Evolutionary conservation across 306 rosid genomes (phyloP).

Genomic region (Leucaena leucocephala): DNA sequence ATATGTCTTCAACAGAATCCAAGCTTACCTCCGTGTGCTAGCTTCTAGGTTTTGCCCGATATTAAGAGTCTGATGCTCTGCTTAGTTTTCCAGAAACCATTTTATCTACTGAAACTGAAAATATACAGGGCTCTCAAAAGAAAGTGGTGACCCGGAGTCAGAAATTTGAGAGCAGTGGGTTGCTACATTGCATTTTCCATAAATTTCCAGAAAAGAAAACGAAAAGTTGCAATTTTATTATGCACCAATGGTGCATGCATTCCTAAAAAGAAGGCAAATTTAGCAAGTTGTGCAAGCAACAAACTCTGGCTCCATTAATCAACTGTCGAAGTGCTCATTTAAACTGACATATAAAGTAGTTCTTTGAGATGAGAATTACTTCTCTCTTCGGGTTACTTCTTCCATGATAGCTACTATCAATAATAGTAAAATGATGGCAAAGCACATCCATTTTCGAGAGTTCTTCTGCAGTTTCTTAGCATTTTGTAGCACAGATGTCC

Average conservation of each 20-base stretch:
- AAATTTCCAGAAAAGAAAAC: not conserved
- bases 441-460: conserved; percentile 87
- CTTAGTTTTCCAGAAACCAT: conserved; percentile 21
- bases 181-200: conserved; percentile 12
- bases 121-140: not conserved
- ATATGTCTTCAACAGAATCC: conserved; percentile 17
- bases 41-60: not conserved
- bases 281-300: conserved; percentile 8
- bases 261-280: conserved; percentile 7
- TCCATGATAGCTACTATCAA: conserved; percentile 75
- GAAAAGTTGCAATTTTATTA: not conserved
- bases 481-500: conserved; percentile 72
- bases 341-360: not conserved
- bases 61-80: conserved; percentile 12
- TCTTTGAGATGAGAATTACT: conserved; percentile 10
- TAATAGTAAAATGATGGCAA: conserved; percentile 77
- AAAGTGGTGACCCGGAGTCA: not conserved
- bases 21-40: conserved; percentile 29
- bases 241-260: conserved; percentile 19
- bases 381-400: conserved; percentile 45
- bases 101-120: not conserved
- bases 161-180: conserved; percentile 7
- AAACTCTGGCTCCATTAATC: conserved; percentile 12
- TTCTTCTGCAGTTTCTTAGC: conserved; percentile 91
- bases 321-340: not conserved